Percentiles rank a stretch among this genome's conserved stretches.
Evolutionary conservation across 495 filamentous ascomycete species (phyloP).

Genomic region (Antarctomyces pellizariae): DNA sequence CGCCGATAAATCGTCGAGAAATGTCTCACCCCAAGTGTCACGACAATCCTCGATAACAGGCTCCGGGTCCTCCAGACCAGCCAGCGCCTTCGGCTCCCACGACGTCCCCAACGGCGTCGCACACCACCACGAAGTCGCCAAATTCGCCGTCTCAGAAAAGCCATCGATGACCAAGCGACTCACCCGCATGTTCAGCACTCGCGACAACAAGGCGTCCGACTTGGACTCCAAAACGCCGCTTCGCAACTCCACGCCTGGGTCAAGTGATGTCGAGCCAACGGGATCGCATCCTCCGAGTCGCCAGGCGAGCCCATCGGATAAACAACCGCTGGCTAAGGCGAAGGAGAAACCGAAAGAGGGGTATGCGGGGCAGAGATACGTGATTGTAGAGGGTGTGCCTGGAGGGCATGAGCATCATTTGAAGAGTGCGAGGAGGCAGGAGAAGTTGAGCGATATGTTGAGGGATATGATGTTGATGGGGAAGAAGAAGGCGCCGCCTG

Average conservation of each 20-base stretch:
- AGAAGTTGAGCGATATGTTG: conserved; percentile 85
- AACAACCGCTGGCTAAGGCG: conserved; percentile 13
- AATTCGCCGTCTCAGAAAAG: conserved; percentile 16
- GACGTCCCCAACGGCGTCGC: too few species aligned
- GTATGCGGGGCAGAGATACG: conserved; percentile 19
- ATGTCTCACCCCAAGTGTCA: too few species aligned
- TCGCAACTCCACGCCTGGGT: too few species aligned
- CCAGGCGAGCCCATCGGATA: conserved; percentile 14
- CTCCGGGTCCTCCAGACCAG: too few species aligned
- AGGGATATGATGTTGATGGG: conserved; percentile 65
- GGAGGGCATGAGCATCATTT: conserved; percentile 71
- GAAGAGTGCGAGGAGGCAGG: conserved; percentile 69
- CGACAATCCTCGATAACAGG: too few species aligned
- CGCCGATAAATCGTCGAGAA: too few species aligned
- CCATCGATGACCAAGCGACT: conserved; percentile 32
- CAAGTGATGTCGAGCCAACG: conserved; percentile 13
- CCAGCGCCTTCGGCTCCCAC: too few species aligned
- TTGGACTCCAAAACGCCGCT: not conserved
- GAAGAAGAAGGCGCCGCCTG: conserved; percentile 42
- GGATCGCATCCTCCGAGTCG: conserved; percentile 22
- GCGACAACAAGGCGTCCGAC: conserved; percentile 3
- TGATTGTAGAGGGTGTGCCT: conserved; percentile 15
- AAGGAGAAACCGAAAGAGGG: conserved; percentile 22
- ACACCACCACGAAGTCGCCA: not conserved
- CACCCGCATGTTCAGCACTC: conserved; percentile 33